Percentiles rank a stretch among this genome's conserved stretches.
These are phyloP conservation scores for Tolypocladium nubicola DNA, from an alignment of 2,329 filamentous ascomycete species.

Conservation along the genomic window DNA sequence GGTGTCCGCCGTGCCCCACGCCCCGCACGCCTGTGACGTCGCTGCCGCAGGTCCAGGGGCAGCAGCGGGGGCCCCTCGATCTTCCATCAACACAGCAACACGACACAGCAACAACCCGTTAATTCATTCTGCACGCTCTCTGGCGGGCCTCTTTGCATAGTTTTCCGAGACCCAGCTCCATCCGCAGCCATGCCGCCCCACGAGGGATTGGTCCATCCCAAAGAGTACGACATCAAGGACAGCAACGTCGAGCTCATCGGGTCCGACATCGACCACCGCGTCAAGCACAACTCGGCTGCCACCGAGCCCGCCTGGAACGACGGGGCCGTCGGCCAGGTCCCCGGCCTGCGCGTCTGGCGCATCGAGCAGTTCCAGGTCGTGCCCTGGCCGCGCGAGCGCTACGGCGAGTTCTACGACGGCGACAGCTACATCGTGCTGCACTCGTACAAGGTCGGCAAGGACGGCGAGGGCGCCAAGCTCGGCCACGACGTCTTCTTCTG, in stretches of 20 bases:
- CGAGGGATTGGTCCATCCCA: slow-evolving; percentile 49
- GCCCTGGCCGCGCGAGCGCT: slow-evolving; percentile 43
- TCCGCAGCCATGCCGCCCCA: slow-evolving; percentile 44
- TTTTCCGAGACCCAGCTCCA: too few species aligned
- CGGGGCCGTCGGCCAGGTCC: slow-evolving; percentile 36
- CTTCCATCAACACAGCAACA: background rate
- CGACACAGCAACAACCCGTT: background rate
- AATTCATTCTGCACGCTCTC: background rate
- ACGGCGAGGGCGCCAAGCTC: slow-evolving; percentile 31
- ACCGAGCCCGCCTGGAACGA: slow-evolving; percentile 60
- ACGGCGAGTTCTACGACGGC: slow-evolving; percentile 54
- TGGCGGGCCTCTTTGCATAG: too few species aligned
- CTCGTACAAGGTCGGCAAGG: slow-evolving; percentile 41
- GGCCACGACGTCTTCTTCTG: slow-evolving; percentile 61
- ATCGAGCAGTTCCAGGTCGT: slow-evolving; percentile 58
- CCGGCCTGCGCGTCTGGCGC: slow-evolving; percentile 53
- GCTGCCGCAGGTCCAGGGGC: background rate
- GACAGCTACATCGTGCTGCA: slow-evolving; percentile 59
- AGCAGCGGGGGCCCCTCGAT: background rate
- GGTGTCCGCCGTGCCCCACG: background rate
- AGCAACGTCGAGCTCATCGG: slow-evolving; percentile 59
- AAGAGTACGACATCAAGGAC: slow-evolving; percentile 57
- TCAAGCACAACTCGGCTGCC: slow-evolving; percentile 56
- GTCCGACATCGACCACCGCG: slow-evolving; percentile 52
- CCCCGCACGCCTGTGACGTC: background rate